Percentiles rank a stretch among this genome's conserved stretches.
Conservation (phyloP, 768 basidiomycete genomes). For the Pulveroboletus sp. region DNA sequence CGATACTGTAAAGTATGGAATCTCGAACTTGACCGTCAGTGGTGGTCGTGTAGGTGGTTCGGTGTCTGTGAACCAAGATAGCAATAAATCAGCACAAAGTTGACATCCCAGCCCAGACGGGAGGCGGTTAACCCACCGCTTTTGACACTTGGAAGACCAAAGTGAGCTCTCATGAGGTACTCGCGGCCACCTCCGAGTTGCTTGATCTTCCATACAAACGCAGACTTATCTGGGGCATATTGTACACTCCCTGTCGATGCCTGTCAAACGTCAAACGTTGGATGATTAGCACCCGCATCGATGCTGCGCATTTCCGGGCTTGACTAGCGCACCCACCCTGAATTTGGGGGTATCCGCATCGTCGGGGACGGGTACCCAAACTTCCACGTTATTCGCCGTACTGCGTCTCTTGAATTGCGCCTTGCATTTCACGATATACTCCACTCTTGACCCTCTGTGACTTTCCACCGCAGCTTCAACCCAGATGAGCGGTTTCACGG, state of each 20-base stretch:
- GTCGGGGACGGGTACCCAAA: conserved; percentile 98
- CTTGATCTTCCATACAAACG: conserved; percentile 99
- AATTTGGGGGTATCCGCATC: conserved; percentile 98
- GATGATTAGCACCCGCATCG: neutral
- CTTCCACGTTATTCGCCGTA: conserved; percentile 97
- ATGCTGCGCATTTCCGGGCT: neutral
- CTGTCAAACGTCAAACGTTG: conserved; percentile 36
- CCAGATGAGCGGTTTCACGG: conserved; percentile 92
- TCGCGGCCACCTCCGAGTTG: conserved; percentile 94
- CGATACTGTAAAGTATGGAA: conserved; percentile 97
- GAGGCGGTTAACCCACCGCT: conserved; percentile 54
- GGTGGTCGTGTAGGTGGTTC: conserved; percentile 78
- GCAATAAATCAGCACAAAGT: neutral
- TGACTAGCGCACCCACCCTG: conserved; percentile 49
- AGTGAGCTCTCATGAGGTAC: conserved; percentile 97
- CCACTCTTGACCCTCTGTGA: conserved; percentile 88
- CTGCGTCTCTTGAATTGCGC: conserved; percentile 97
- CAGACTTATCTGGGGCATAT: conserved; percentile 96
- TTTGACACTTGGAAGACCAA: conserved; percentile 90
- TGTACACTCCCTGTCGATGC: conserved; percentile 94
- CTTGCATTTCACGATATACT: conserved; percentile 93
- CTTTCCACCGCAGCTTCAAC: conserved; percentile 96
- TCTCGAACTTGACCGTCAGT: conserved; percentile 96
- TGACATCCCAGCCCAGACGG: neutral
- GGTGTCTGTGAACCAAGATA: conserved; percentile 55